These are phyloP conservation scores for Sedum album DNA, from an alignment of 164 flowering plant species.

Conservation along the genomic window DNA sequence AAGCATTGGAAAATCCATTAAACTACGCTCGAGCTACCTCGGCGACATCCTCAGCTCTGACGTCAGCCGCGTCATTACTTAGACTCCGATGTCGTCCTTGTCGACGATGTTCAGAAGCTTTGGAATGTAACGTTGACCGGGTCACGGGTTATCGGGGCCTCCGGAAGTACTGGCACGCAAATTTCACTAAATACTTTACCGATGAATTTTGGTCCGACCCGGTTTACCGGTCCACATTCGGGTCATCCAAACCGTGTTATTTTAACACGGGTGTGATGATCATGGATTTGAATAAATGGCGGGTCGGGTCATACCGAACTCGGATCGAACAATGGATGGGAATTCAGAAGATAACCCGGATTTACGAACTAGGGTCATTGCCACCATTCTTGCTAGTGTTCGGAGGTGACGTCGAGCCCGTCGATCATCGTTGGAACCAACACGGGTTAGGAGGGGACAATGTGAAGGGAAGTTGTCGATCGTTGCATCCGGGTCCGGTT, in stretches of 20 bases:
- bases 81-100: conserved; percentile 47
- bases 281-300: conserved; percentile 63
- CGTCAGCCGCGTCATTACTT: conserved; percentile 66
- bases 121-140: not conserved
- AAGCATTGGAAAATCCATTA: conserved; percentile 9
- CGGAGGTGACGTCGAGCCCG: too few relatives aligned
- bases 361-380: conserved; percentile 49
- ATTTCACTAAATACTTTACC: too few relatives aligned
- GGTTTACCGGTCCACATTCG: not conserved
- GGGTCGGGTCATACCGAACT: conserved; percentile 39
- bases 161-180: too few relatives aligned
- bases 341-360: not conserved
- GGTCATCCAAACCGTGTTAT: conserved; percentile 46
- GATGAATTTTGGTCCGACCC: conserved; percentile 9
- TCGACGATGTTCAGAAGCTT: conserved; percentile 9
- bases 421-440: conserved; percentile 73
- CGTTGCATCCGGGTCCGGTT: conserved; percentile 65
- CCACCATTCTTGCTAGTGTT: too few relatives aligned
- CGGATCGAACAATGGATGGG: conserved; percentile 5
- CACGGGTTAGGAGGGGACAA: conserved; percentile 87
- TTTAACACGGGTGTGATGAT: conserved; percentile 92
- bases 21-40: conserved; percentile 4
- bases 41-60: conserved; percentile 39
- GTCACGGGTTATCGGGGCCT: too few relatives aligned
- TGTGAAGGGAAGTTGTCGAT: conserved; percentile 37